These are phyloP conservation scores for Acacia concinna DNA, from an alignment of 331 rosid species.

Conservation along the genomic window DNA sequence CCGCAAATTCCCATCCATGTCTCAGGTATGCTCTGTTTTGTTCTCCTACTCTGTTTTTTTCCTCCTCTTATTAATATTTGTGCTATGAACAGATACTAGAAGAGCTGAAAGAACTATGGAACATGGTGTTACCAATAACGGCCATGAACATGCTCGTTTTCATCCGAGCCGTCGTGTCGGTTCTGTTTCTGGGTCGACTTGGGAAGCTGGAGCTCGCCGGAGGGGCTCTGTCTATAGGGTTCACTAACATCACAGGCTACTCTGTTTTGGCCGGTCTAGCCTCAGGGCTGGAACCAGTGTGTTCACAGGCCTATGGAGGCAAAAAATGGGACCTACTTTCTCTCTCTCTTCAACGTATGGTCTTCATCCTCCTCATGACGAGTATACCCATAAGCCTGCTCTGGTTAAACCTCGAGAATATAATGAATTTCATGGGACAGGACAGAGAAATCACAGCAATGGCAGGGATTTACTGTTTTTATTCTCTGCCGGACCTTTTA, in stretches of 20 bases:
- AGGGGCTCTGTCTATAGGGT: conserved; percentile 90
- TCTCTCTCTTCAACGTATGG: conserved; percentile 80
- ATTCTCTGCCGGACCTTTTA: conserved; percentile 79
- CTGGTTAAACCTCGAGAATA: conserved; percentile 70
- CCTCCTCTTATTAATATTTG: too few species aligned
- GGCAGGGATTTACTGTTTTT: conserved; percentile 75
- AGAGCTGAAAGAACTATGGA: conserved; percentile 81
- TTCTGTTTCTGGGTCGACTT: conserved; percentile 71
- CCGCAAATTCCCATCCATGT: conserved; percentile 56
- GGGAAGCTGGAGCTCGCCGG: conserved; percentile 94
- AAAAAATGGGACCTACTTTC: conserved; percentile 76
- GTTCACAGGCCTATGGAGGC: conserved; percentile 86
- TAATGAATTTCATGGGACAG: conserved; percentile 84
- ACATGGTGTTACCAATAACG: conserved; percentile 78
- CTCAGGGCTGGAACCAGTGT: conserved; percentile 87
- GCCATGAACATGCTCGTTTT: conserved; percentile 73
- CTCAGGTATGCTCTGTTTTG: conserved; percentile 51
- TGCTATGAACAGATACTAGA: conserved; percentile 54
- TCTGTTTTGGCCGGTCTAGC: conserved; percentile 87
- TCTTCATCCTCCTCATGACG: conserved; percentile 68
- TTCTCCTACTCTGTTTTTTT: too few species aligned
- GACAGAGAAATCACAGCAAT: conserved; percentile 59
- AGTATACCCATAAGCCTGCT: conserved; percentile 64
- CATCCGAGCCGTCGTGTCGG: conserved; percentile 71
- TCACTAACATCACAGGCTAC: conserved; percentile 98